phyloP scores from a whole-genome alignment of 2,329 filamentous ascomycete species.

The Clonostachys chloroleuca region DNA sequence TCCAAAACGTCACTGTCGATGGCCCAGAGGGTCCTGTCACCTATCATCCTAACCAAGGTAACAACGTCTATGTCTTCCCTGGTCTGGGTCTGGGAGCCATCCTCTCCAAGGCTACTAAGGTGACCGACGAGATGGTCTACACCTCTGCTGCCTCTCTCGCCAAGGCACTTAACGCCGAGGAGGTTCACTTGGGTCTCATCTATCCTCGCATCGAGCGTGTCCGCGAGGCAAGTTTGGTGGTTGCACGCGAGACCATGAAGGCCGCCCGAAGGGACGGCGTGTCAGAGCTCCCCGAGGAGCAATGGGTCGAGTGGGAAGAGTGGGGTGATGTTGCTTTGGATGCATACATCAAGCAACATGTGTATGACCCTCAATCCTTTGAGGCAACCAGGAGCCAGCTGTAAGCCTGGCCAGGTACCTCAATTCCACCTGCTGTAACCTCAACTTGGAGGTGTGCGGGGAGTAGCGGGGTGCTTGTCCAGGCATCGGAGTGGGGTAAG shows the following conservation, averaged over 20 bases:
- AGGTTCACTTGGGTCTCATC: slow-evolving; percentile 78
- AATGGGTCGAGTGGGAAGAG: slow-evolving; percentile 70
- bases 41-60: slow-evolving; percentile 78
- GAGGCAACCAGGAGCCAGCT: slow-evolving; percentile 24
- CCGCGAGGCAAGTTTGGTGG: slow-evolving; percentile 79
- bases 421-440: too few relatives aligned
- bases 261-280: slow-evolving; percentile 81
- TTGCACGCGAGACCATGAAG: slow-evolving; percentile 91
- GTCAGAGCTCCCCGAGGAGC: slow-evolving; percentile 60
- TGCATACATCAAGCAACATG: slow-evolving; percentile 53
- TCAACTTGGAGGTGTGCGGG: too few relatives aligned
- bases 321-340: slow-evolving; percentile 62
- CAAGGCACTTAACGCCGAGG: slow-evolving; percentile 72
- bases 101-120: slow-evolving; percentile 76
- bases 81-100: slow-evolving; percentile 93
- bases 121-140: slow-evolving; percentile 97
- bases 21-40: slow-evolving; percentile 53
- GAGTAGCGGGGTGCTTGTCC: too few relatives aligned
- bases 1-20: slow-evolving; percentile 64
- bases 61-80: slow-evolving; percentile 92
- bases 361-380: slow-evolving; percentile 54
- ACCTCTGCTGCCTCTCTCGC: slow-evolving; percentile 81
- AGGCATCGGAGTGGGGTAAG: too few relatives aligned
- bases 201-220: slow-evolving; percentile 92
- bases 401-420: slow-evolving; percentile 7